A percentile compares a stretch with the other conserved stretches of the same genome.
These are phyloP conservation scores for Geotrichum siamense DNA, from an alignment of 1,139 yeast genomes.

Conservation along the genomic window DNA sequence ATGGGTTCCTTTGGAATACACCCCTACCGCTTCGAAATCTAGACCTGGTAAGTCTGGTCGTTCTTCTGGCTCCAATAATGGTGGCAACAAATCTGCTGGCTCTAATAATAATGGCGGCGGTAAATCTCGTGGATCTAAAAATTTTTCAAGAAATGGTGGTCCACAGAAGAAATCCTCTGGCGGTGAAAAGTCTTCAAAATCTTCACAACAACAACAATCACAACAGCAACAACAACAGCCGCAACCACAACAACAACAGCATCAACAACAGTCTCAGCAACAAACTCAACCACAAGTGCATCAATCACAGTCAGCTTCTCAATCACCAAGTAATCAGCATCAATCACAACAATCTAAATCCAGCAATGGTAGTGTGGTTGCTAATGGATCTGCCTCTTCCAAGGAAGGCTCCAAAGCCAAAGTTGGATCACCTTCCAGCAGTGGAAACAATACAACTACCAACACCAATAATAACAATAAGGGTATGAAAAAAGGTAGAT, in stretches of 20 bases:
- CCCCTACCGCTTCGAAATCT: constrained; percentile 11
- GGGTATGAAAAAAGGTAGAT: constrained; percentile 3
- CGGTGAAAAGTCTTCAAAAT: neutral
- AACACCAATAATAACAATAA: constrained; percentile 1
- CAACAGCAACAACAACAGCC: constrained; percentile 12
- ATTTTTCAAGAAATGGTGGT: constrained; percentile 51
- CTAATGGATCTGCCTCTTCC: constrained; percentile 12
- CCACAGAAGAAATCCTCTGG: constrained; percentile 4
- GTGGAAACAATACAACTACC: constrained; percentile 5
- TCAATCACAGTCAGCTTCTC: neutral
- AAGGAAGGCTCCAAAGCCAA: constrained; percentile 3
- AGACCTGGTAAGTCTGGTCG: constrained; percentile 13
- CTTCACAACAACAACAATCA: constrained; percentile 12
- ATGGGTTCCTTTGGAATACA: constrained; percentile 14
- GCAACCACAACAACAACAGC: constrained; percentile 6
- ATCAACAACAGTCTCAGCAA: constrained; percentile 1
- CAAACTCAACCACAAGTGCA: neutral
- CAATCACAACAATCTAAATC: neutral
- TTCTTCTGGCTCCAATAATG: constrained; percentile 5
- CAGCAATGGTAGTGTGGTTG: neutral
- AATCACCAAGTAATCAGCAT: neutral
- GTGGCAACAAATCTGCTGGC: neutral
- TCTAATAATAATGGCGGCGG: constrained; percentile 7
- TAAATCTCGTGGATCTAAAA: constrained; percentile 23
- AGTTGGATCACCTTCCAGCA: constrained; percentile 8